A percentile compares a stretch with the other conserved stretches of the same genome.
Evolutionary conservation across 2,329 filamentous ascomycete genomes (phyloP).

Genomic region (Sclerotinia nivalis): DNA sequence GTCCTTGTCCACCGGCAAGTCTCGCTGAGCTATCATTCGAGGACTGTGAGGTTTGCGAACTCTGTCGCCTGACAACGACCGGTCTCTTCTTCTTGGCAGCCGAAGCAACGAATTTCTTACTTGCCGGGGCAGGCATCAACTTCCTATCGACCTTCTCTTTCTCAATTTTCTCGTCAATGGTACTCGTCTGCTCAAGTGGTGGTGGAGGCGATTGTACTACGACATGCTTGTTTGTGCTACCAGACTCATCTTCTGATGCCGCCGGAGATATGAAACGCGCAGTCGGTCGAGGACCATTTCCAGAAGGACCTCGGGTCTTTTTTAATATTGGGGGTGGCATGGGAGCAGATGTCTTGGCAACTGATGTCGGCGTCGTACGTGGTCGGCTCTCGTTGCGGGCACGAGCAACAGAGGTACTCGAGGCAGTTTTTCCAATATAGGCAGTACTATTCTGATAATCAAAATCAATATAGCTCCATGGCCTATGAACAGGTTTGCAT

Average conservation of each 20-base stretch:
- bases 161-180: constrained; percentile 29
- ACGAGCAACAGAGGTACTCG: constrained; percentile 33
- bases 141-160: constrained; percentile 28
- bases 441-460: constrained; percentile 31
- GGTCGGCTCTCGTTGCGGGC: constrained; percentile 27
- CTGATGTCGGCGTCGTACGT: constrained; percentile 29
- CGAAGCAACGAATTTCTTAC: constrained; percentile 49
- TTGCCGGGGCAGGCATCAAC: constrained; percentile 3
- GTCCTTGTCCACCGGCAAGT: constrained; percentile 9
- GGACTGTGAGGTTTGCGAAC: constrained; percentile 52
- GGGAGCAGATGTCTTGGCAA: constrained; percentile 44
- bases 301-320: constrained; percentile 56
- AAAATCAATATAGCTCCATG: constrained; percentile 34
- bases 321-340: constrained; percentile 59
- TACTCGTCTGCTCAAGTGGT: constrained; percentile 23
- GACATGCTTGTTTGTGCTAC: constrained; percentile 43
- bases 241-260: constrained; percentile 47
- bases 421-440: constrained; percentile 28
- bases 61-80: constrained; percentile 49
- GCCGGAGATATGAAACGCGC: constrained; percentile 61
- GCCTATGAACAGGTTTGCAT: constrained; percentile 34
- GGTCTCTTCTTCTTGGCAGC: constrained; percentile 49
- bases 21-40: constrained; percentile 32
- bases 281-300: constrained; percentile 56
- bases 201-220: constrained; percentile 35